These are phyloP conservation scores for Asclepias syriaca DNA, from an alignment of 257 asterid genomes.

Conservation along the genomic window DNA sequence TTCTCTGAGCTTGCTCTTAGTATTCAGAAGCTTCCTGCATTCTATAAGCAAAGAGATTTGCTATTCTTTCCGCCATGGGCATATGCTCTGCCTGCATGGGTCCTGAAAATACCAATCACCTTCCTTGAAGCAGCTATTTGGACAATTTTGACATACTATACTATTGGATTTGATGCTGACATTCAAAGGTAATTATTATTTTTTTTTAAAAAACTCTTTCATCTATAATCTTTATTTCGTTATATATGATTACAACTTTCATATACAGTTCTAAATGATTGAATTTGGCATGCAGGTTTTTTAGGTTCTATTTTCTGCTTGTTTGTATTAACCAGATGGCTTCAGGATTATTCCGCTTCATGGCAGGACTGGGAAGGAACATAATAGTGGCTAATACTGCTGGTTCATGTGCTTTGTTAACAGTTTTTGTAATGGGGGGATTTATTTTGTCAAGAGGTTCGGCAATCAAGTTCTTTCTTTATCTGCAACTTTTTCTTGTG, in stretches of 20 bases:
- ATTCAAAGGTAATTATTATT: conserved; percentile 53
- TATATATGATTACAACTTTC: background rate
- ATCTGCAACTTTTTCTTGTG: background rate
- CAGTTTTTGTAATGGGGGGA: conserved; percentile 86
- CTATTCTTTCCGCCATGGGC: conserved; percentile 86
- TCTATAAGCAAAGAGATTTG: conserved; percentile 86
- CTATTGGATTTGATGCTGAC: conserved; percentile 85
- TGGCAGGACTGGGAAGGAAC: conserved; percentile 79
- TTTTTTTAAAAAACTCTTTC: background rate
- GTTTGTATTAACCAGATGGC: conserved; percentile 86
- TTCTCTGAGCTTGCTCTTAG: conserved; percentile 75
- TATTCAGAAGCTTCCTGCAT: conserved; percentile 75
- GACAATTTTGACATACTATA: conserved; percentile 77
- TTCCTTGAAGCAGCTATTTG: conserved; percentile 64
- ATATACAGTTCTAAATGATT: background rate
- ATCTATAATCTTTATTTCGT: background rate
- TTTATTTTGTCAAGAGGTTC: conserved; percentile 79
- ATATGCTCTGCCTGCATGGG: conserved; percentile 81
- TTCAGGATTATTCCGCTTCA: conserved; percentile 73
- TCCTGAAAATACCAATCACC: conserved; percentile 68
- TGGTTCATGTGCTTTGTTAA: conserved; percentile 81
- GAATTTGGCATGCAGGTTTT: conserved; percentile 40
- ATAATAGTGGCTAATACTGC: conserved; percentile 87
- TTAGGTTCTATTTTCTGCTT: conserved; percentile 57
- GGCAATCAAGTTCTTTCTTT: background rate